These are phyloP conservation scores for Zymoseptoria pseudotritici DNA, from an alignment of 2,329 filamentous ascomycete genomes.

Conservation along the genomic window DNA sequence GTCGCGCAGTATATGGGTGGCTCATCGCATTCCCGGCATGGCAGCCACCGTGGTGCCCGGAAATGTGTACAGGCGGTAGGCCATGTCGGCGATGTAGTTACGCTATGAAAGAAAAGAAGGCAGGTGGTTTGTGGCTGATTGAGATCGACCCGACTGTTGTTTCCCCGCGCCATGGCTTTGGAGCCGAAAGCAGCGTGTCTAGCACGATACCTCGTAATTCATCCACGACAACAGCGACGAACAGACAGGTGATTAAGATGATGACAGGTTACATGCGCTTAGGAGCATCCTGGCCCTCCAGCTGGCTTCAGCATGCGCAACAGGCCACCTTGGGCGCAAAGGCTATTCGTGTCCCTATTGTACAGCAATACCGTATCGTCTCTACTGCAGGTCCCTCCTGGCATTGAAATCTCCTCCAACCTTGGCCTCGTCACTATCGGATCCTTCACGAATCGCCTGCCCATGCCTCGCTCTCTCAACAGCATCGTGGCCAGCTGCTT, in stretches of 20 bases:
- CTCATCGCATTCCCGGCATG: not conserved
- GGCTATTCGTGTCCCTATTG: too few relatives aligned
- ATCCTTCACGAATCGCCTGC: not conserved
- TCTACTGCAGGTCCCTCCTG: too few relatives aligned
- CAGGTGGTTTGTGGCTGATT: not conserved
- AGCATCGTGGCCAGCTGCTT: slow-evolving; percentile 20
- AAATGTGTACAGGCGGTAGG: not conserved
- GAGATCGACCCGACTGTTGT: not conserved
- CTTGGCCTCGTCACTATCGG: not conserved
- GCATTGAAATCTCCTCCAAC: not conserved
- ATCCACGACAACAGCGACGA: too few relatives aligned
- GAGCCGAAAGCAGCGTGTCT: not conserved
- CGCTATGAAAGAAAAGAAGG: not conserved
- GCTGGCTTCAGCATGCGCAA: too few relatives aligned
- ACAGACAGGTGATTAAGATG: too few relatives aligned
- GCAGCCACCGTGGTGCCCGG: not conserved
- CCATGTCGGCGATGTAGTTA: not conserved
- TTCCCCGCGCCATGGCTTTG: not conserved
- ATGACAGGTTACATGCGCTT: too few relatives aligned
- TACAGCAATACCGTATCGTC: too few relatives aligned
- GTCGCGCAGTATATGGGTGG: slow-evolving; percentile 27
- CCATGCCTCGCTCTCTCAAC: slow-evolving; percentile 4
- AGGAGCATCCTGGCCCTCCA: too few relatives aligned
- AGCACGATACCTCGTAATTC: not conserved
- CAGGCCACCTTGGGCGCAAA: too few relatives aligned